Percentiles rank a stretch among this genome's conserved stretches.
These are phyloP conservation scores for Powellomyces hirtus DNA, from an alignment of 192 early-diverging fungal species.

Conservation along the genomic window DNA sequence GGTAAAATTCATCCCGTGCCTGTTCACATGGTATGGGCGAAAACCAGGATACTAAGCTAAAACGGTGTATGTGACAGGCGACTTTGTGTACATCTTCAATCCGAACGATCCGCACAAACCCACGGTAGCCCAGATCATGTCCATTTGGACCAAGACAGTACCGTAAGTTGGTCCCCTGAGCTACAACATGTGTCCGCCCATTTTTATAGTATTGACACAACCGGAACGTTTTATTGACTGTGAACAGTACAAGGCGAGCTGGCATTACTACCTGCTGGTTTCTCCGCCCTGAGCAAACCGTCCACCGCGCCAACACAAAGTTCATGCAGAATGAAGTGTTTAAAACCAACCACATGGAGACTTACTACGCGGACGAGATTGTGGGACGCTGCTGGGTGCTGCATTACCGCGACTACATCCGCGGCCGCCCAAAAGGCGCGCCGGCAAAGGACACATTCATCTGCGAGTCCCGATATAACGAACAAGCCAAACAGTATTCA, in stretches of 20 bases:
- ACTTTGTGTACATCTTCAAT: constrained; percentile 66
- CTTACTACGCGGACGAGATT: constrained; percentile 53
- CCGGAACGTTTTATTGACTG: background rate
- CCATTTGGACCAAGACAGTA: constrained; percentile 42
- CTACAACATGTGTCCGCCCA: too few species aligned
- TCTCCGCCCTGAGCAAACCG: constrained; percentile 66
- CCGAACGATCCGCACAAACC: constrained; percentile 54
- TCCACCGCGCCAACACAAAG: constrained; percentile 49
- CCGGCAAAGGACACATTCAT: constrained; percentile 51
- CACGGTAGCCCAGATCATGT: constrained; percentile 58
- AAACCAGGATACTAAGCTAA: too few species aligned
- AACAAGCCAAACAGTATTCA: constrained; percentile 46
- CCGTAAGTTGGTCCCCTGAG: too few species aligned
- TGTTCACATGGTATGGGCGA: too few species aligned
- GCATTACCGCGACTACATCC: constrained; percentile 54
- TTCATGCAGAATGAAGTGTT: constrained; percentile 70
- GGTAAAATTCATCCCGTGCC: background rate
- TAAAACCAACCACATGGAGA: constrained; percentile 55
- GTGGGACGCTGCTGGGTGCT: constrained; percentile 63
- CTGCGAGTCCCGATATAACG: constrained; percentile 66
- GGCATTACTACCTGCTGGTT: constrained; percentile 59
- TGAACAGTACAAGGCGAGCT: background rate
- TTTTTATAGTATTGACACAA: too few species aligned
- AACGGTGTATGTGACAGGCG: constrained; percentile 46
- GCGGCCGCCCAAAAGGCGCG: constrained; percentile 48